Percentiles rank a stretch among this genome's conserved stretches.
phyloP scores from a whole-genome alignment of 2,329 filamentous ascomycete genomes.

The Penicillium digitatum region DNA sequence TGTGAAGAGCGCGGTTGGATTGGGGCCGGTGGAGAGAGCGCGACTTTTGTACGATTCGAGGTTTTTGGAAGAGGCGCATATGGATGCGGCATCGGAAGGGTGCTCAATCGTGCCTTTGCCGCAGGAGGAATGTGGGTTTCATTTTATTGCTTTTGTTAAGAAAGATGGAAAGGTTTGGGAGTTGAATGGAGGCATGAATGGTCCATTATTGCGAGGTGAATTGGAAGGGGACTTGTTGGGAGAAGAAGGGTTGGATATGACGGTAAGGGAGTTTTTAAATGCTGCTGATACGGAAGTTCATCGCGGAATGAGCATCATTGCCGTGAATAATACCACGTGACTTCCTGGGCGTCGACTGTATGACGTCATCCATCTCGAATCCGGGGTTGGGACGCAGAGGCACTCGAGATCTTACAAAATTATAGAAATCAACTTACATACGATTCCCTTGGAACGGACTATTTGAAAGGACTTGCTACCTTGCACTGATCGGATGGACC shows the following conservation, averaged over 20 bases:
- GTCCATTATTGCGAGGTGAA: conserved; percentile 38
- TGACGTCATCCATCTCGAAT: neutral
- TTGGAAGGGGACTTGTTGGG: conserved; percentile 20
- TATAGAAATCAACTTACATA: neutral
- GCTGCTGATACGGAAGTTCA: conserved; percentile 13
- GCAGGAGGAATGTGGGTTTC: conserved; percentile 19
- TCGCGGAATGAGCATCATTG: conserved; percentile 22
- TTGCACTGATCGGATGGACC: neutral
- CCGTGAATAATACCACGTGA: conserved; percentile 5
- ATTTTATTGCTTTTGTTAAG: conserved; percentile 23
- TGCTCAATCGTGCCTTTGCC: conserved; percentile 17
- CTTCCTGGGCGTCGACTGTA: neutral
- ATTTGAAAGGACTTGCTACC: neutral
- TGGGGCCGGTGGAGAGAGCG: conserved; percentile 47
- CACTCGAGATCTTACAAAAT: neutral
- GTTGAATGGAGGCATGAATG: conserved; percentile 22
- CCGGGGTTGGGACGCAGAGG: neutral
- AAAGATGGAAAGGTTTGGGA: conserved; percentile 21
- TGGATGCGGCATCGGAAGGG: conserved; percentile 20
- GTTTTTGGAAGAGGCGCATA: conserved; percentile 27
- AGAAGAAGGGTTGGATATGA: conserved; percentile 16
- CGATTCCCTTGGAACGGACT: neutral
- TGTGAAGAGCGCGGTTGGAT: conserved; percentile 42
- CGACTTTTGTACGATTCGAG: conserved; percentile 47
- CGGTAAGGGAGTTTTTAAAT: conserved; percentile 15